These are phyloP conservation scores for Colletotrichum horii DNA, from an alignment of 2,329 filamentous ascomycete genomes.

Conservation along the genomic window DNA sequence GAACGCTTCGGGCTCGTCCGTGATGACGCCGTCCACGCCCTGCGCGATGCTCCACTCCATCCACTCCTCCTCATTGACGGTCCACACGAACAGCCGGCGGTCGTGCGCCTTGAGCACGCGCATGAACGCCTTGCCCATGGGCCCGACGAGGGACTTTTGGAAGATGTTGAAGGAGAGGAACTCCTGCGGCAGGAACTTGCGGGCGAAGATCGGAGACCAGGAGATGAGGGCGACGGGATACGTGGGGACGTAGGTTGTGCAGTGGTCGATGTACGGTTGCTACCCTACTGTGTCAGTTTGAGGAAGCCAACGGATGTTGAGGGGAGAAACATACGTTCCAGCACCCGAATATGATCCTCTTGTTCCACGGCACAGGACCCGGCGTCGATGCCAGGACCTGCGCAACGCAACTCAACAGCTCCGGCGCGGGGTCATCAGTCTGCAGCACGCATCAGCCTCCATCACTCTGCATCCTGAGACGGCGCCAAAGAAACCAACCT, in stretches of 20 bases:
- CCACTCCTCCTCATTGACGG: constrained; percentile 77
- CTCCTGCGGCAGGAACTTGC: constrained; percentile 69
- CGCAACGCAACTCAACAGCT: constrained; percentile 74
- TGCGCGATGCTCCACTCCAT: constrained; percentile 82
- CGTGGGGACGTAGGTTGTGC: constrained; percentile 63
- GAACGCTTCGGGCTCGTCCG: constrained; percentile 78
- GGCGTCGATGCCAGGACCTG: constrained; percentile 62
- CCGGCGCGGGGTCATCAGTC: constrained; percentile 72
- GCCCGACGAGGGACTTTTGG: constrained; percentile 70
- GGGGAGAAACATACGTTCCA: constrained; percentile 67
- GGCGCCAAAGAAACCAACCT: constrained; percentile 52
- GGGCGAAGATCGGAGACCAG: constrained; percentile 70
- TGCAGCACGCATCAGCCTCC: constrained; percentile 32
- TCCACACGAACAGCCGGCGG: constrained; percentile 79
- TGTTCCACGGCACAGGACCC: constrained; percentile 66
- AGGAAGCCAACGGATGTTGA: neutral
- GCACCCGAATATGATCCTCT: constrained; percentile 78
- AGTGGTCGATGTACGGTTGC: constrained; percentile 68
- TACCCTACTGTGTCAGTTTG: neutral
- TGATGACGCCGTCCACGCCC: constrained; percentile 79
- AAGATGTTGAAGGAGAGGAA: constrained; percentile 81
- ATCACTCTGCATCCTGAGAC: accelerated
- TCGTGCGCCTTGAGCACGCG: constrained; percentile 50
- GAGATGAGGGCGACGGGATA: constrained; percentile 73
- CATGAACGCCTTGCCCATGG: constrained; percentile 71